A percentile compares a stretch with the other conserved stretches of the same genome.
Conservation (phyloP, 2,329 filamentous ascomycete genomes). For the Talaromyces amestolkiae region DNA sequence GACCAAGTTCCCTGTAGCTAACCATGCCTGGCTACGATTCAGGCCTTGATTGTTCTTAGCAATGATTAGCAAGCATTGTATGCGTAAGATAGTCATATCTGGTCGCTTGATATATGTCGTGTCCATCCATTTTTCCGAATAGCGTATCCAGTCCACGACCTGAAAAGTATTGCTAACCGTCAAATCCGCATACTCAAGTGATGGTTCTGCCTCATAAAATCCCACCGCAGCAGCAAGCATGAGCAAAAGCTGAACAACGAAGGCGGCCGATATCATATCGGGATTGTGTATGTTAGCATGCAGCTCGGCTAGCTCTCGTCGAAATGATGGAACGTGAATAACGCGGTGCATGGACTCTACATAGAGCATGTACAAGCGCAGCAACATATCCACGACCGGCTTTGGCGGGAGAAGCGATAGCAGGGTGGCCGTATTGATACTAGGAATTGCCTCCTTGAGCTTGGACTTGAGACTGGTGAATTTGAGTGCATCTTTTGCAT, state of each 20-base stretch:
- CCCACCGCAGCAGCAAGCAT: constrained; percentile 41
- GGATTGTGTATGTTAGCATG: constrained; percentile 32
- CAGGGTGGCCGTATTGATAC: constrained; percentile 31
- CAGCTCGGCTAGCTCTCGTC: constrained; percentile 38
- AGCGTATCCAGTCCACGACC: constrained; percentile 70
- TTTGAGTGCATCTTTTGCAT: constrained; percentile 35
- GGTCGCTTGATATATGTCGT: constrained; percentile 64
- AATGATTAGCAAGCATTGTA: constrained; percentile 52
- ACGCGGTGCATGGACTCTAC: constrained; percentile 42
- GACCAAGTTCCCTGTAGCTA: constrained; percentile 50
- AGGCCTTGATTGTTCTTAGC: constrained; percentile 52
- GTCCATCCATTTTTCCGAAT: constrained; percentile 85
- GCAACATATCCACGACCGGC: constrained; percentile 36
- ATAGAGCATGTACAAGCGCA: constrained; percentile 40
- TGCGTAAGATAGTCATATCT: constrained; percentile 50
- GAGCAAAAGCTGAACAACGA: constrained; percentile 39
- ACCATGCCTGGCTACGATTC: constrained; percentile 54
- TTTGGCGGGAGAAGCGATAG: constrained; percentile 36
- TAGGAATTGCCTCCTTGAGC: constrained; percentile 31
- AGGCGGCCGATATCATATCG: constrained; percentile 28
- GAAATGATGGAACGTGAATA: constrained; percentile 42
- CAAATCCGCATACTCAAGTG: constrained; percentile 29
- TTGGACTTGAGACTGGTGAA: constrained; percentile 32
- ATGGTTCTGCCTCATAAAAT: constrained; percentile 30
- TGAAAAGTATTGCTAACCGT: constrained; percentile 29